Evolutionary conservation across 208 protist genomes (phyloP).

Genomic region (Crithidia bombi): DNA sequence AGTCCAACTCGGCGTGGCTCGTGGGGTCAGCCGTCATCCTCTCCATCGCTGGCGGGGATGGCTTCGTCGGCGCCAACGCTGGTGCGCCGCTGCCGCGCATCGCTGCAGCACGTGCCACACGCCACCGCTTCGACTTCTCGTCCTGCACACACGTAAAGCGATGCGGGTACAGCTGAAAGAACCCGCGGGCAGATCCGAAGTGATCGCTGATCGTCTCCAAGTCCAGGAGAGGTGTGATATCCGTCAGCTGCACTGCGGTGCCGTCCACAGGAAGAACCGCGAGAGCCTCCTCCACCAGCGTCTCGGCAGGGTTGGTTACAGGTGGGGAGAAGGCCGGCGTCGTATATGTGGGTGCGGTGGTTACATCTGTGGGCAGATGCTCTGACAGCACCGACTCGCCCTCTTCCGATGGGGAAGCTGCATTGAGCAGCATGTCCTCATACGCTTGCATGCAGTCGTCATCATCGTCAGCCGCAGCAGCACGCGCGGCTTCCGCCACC

Average conservation of each 20-base stretch:
- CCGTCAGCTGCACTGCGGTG: slow-evolving; percentile 47
- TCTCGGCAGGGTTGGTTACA: slow-evolving; percentile 1
- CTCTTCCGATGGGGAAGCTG: too few species aligned
- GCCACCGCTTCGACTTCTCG: slow-evolving; percentile 42
- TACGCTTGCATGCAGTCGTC: slow-evolving; percentile 67
- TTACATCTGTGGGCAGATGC: background rate
- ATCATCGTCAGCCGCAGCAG: slow-evolving; percentile 7
- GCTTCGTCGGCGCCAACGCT: too few species aligned
- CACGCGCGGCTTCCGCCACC: background rate
- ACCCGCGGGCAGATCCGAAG: slow-evolving; percentile 59
- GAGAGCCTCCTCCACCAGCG: slow-evolving; percentile 40
- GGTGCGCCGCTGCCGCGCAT: too few species aligned
- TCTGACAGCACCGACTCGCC: too few species aligned
- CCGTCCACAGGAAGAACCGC: slow-evolving; percentile 63
- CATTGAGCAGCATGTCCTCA: slow-evolving; percentile 61
- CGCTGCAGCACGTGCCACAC: slow-evolving; percentile 22
- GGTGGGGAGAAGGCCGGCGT: background rate
- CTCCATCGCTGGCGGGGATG: too few species aligned
- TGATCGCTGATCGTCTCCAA: slow-evolving; percentile 55
- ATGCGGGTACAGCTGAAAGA: slow-evolving; percentile 55
- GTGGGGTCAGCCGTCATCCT: background rate
- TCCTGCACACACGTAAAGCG: slow-evolving; percentile 45
- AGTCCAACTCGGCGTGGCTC: slow-evolving; percentile 10
- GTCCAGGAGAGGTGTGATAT: slow-evolving; percentile 56
- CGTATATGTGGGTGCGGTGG: background rate